These are phyloP conservation scores for Croton setiger DNA, from an alignment of 441 rosid genomes.

Conservation along the genomic window DNA sequence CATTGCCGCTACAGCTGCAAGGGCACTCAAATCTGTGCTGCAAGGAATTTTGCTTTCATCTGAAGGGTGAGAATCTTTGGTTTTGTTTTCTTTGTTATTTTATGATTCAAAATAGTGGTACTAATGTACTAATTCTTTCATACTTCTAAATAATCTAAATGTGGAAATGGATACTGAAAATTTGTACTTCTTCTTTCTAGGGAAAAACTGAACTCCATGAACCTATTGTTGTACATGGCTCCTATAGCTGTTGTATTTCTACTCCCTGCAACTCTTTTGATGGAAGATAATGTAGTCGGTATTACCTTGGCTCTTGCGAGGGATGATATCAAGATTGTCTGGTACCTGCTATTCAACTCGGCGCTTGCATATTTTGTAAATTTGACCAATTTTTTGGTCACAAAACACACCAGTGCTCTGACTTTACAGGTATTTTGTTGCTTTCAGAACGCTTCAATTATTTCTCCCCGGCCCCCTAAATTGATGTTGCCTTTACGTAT, in stretches of 20 bases:
- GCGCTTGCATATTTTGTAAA: constrained; percentile 48
- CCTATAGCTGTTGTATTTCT: constrained; percentile 57
- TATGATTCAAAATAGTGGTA: not conserved
- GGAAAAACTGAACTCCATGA: constrained; percentile 66
- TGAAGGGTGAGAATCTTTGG: constrained; percentile 68
- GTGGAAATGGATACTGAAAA: constrained; percentile 23
- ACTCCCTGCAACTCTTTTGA: constrained; percentile 52
- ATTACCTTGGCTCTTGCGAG: constrained; percentile 53
- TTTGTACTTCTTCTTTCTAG: constrained; percentile 21
- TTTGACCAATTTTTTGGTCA: constrained; percentile 53
- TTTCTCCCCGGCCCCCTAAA: not conserved
- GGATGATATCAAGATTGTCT: constrained; percentile 45
- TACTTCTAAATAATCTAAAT: not conserved
- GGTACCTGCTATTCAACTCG: constrained; percentile 54
- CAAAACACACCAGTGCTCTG: constrained; percentile 44
- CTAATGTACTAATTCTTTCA: constrained; percentile 5
- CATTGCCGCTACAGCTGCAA: constrained; percentile 84
- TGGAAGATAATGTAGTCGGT: constrained; percentile 60
- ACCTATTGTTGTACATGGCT: constrained; percentile 56
- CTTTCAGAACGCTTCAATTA: not conserved
- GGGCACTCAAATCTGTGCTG: constrained; percentile 94
- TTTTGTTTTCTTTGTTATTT: constrained; percentile 1
- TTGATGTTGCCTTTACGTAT: not conserved
- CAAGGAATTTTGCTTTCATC: constrained; percentile 95
- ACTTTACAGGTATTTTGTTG: constrained; percentile 42